Conservation (phyloP, 2,329 filamentous ascomycete species). For the Colletotrichum horii region DNA sequence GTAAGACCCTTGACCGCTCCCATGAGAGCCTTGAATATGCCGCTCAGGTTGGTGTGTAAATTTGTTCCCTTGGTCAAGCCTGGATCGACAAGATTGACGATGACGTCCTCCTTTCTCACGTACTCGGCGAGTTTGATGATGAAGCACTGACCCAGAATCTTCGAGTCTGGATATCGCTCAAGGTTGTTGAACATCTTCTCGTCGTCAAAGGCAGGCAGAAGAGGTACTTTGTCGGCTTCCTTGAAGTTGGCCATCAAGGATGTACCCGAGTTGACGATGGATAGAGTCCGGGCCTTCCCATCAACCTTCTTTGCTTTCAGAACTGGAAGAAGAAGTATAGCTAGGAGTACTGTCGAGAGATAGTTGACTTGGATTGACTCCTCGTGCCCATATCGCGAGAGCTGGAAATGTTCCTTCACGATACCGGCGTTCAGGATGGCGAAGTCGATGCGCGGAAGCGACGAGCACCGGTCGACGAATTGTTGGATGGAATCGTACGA, state of each 20-base stretch:
- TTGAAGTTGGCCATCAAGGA: constrained; percentile 27
- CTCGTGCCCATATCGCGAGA: constrained; percentile 40
- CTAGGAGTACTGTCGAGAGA: constrained; percentile 54
- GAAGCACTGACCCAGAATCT: constrained; percentile 39
- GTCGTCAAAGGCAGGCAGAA: constrained; percentile 35
- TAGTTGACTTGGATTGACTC: constrained; percentile 56
- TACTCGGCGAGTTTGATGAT: constrained; percentile 38
- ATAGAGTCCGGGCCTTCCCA: constrained; percentile 27
- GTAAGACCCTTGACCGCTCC: constrained; percentile 23
- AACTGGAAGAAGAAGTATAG: constrained; percentile 36
- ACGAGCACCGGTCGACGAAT: constrained; percentile 37
- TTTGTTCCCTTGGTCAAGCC: constrained; percentile 44
- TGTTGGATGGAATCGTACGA: constrained; percentile 41
- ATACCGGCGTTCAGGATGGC: constrained; percentile 41
- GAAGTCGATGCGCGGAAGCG: constrained; percentile 42
- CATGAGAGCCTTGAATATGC: background rate
- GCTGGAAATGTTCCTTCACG: constrained; percentile 24
- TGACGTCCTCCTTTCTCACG: constrained; percentile 42
- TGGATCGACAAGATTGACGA: constrained; percentile 55
- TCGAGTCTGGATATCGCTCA: constrained; percentile 29
- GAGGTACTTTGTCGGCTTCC: constrained; percentile 20
- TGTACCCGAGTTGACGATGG: constrained; percentile 35
- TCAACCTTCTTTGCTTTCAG: constrained; percentile 29
- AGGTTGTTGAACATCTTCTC: constrained; percentile 21
- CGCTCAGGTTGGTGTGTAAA: constrained; percentile 35